phyloP scores from a whole-genome alignment of 495 filamentous ascomycete species.

The Glutinoglossum americanum region DNA sequence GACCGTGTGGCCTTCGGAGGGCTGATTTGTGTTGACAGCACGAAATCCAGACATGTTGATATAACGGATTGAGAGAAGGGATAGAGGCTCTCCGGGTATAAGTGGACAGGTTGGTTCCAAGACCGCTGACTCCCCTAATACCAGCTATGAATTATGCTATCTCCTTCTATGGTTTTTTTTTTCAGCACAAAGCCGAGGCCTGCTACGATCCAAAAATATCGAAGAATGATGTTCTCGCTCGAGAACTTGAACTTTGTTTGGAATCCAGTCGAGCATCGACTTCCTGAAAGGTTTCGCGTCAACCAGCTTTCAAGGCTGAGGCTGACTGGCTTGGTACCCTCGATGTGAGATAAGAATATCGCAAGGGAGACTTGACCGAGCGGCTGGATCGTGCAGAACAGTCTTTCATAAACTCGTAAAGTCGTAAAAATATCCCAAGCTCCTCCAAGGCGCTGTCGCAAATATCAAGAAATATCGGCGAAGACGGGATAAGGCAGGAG shows the following conservation, averaged over 20 bases:
- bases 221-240: neutral
- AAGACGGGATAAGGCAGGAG: neutral
- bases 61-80: neutral
- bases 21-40: neutral
- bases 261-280: neutral
- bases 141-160: neutral
- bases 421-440: neutral
- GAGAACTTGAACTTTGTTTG: neutral
- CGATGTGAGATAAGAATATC: neutral
- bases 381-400: neutral
- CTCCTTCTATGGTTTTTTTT: neutral
- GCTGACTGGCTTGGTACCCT: neutral
- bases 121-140: neutral
- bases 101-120: neutral
- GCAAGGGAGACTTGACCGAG: neutral
- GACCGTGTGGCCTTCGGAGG: neutral
- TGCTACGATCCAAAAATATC: neutral
- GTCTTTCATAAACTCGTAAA: slow-evolving; percentile 1
- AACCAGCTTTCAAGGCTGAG: neutral
- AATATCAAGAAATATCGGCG: neutral
- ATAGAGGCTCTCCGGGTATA: neutral
- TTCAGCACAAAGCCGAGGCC: neutral
- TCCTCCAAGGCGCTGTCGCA: neutral
- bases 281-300: neutral
- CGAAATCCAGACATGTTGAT: slow-evolving; percentile 1